Conservation (phyloP, 345 rosid genomes). For the Rhizophora mangle region DNA sequence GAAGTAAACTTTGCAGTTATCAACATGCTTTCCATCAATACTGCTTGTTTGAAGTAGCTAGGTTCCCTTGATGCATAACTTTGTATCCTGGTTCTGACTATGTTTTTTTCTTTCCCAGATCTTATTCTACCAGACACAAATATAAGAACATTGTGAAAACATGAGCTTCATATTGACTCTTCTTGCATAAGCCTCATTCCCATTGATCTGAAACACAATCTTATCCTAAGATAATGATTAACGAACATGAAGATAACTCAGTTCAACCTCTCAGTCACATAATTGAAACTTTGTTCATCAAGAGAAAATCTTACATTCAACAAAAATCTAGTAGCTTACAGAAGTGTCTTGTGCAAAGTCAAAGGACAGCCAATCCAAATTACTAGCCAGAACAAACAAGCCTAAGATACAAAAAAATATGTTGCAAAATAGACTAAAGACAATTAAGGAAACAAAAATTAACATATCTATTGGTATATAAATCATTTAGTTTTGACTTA, state of each 20-base stretch:
- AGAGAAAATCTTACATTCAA: conserved; percentile 16
- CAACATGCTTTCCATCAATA: too few species aligned
- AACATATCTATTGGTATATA: conserved; percentile 27
- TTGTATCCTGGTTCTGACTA: too few species aligned
- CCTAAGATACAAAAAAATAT: conserved; percentile 17
- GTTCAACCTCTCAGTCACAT: conserved; percentile 10
- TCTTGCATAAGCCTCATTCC: background rate
- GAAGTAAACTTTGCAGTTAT: too few species aligned
- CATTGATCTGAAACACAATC: background rate
- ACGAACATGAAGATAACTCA: background rate
- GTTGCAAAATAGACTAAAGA: conserved; percentile 17
- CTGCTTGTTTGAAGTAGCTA: too few species aligned
- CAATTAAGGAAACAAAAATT: conserved; percentile 1
- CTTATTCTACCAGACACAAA: background rate
- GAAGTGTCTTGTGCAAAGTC: conserved; percentile 12
- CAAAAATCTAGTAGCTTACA: conserved; percentile 28
- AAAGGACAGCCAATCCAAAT: conserved; percentile 21
- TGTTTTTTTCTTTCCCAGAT: too few species aligned
- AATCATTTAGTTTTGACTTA: conserved; percentile 30
- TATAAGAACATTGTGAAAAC: background rate
- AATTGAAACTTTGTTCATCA: conserved; percentile 14
- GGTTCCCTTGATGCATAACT: too few species aligned
- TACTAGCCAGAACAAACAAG: conserved; percentile 9
- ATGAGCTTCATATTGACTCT: background rate
- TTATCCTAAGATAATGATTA: background rate